Evolutionary conservation across 768 basidiomycete genomes (phyloP).

Genomic region (Auriscalpium orientale): DNA sequence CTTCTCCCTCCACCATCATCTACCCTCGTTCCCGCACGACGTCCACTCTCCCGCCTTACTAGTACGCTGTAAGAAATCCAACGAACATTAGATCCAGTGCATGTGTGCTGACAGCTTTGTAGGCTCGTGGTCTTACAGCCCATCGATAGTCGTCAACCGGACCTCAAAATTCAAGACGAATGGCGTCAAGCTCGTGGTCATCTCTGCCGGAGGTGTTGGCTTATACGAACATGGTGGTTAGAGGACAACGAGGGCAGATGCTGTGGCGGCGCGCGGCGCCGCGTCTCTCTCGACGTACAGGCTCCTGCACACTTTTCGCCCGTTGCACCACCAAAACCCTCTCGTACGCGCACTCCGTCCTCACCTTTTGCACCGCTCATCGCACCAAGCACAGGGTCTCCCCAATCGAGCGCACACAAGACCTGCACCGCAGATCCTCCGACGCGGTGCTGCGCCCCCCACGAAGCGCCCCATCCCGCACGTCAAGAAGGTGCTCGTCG

Average conservation of each 20-base stretch:
- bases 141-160: too few relatives aligned
- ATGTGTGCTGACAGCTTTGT: too few relatives aligned
- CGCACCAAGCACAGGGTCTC: conserved; percentile 19
- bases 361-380: conserved; percentile 1
- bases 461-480: conserved; percentile 55
- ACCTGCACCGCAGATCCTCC: conserved; percentile 50
- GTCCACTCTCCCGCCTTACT: too few relatives aligned
- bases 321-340: conserved; percentile 44
- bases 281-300: not conserved
- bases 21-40: too few relatives aligned
- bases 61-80: too few relatives aligned
- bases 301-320: conserved; percentile 6
- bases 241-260: too few relatives aligned
- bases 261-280: too few relatives aligned
- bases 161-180: too few relatives aligned
- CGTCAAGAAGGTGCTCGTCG: conserved; percentile 74
- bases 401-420: conserved; percentile 17
- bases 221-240: not conserved
- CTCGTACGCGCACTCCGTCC: conserved; percentile 29
- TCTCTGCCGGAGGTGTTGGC: not conserved
- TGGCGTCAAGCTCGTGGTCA: too few relatives aligned
- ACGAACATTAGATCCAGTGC: too few relatives aligned
- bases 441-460: conserved; percentile 40
- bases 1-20: too few relatives aligned
- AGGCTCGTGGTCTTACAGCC: too few relatives aligned